A percentile compares a stretch with the other conserved stretches of the same genome.
Conservation (phyloP, 345 rosid genomes). For the Eucalyptus pauciflora region DNA sequence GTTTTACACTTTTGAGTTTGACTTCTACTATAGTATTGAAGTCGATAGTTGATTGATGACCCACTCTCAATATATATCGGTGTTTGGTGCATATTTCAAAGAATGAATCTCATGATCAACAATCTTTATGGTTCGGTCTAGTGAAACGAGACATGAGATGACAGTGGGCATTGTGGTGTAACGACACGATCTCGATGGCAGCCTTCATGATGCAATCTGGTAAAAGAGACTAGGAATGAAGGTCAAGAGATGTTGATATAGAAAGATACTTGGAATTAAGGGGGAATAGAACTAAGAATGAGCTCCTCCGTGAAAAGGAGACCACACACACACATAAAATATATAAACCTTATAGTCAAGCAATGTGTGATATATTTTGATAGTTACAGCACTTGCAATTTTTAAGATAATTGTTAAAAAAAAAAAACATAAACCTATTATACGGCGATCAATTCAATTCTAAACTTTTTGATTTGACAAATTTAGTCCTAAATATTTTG, state of each 20-base stretch:
- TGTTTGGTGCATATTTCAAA: neutral
- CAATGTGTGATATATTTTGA: neutral
- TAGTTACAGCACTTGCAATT: neutral
- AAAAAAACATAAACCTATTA: no score
- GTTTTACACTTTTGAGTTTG: neutral
- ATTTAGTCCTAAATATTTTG: no score
- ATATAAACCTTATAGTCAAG: neutral
- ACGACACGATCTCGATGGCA: neutral
- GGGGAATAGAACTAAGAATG: rapidly evolving
- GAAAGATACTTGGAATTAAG: neutral
- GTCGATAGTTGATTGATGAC: neutral
- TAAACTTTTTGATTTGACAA: neutral
- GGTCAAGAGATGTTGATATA: neutral
- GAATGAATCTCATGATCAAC: neutral
- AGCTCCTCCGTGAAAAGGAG: neutral
- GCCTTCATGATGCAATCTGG: rapidly evolving
- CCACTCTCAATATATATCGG: neutral
- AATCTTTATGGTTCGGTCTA: neutral
- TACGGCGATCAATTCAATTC: neutral
- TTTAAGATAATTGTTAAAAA: neutral
- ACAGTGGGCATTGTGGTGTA: neutral
- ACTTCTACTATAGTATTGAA: no score
- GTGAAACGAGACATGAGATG: neutral
- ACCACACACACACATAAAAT: no score
- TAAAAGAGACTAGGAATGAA: neutral